Conservation (phyloP, 129 eudicot genomes). For the Ambrosia artemisiifolia region DNA sequence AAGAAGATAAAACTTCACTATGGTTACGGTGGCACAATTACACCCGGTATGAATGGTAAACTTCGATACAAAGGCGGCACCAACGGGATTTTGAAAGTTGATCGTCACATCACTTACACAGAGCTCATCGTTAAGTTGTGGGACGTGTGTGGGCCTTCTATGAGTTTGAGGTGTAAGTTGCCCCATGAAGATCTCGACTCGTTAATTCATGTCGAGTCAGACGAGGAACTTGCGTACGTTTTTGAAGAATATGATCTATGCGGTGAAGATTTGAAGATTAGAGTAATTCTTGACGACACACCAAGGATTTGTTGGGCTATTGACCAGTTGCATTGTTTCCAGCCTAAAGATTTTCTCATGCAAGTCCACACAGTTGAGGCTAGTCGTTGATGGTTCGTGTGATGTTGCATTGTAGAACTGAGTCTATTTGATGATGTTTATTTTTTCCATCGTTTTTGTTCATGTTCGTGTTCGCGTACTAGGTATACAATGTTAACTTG, state of each 20-base stretch:
- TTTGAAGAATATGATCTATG: not conserved
- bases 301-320: not conserved
- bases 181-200: not conserved
- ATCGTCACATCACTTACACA: not conserved
- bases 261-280: not conserved
- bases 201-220: not conserved
- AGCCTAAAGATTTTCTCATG: slow-evolving; percentile 2
- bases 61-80: slow-evolving; percentile 6
- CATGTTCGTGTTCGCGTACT: not conserved
- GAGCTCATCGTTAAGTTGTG: not conserved
- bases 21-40: slow-evolving; percentile 7
- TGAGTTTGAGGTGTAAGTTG: not conserved
- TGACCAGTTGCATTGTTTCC: not conserved
- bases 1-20: slow-evolving; percentile 9
- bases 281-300: not conserved
- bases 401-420: not conserved
- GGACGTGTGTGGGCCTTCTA: not conserved
- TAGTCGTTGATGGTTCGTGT: not conserved
- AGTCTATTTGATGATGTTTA: not conserved
- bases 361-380: not conserved
- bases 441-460: not conserved
- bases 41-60: not conserved
- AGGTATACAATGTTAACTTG: not conserved
- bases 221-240: not conserved
- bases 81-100: not conserved